Evolutionary conservation across 768 basidiomycete genomes (phyloP).

Genomic region (Hebeloma cylindrosporum): DNA sequence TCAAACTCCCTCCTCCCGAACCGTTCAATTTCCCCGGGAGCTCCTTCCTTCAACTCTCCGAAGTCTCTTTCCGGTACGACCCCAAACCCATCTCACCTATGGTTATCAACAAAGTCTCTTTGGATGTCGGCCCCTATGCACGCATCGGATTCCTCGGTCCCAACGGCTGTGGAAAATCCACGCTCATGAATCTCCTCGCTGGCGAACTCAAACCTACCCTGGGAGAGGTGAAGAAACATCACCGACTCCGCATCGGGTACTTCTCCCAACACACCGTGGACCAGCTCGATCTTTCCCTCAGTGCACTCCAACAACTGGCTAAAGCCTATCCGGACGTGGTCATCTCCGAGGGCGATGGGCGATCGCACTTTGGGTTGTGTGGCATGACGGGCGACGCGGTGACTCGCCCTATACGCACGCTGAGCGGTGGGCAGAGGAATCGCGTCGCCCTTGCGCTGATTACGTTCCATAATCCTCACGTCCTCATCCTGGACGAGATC

Average conservation of each 20-base stretch:
- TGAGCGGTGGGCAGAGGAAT: conserved; percentile 60
- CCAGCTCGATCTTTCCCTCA: conserved; percentile 36
- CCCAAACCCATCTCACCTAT: conserved; percentile 17
- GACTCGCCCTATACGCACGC: conserved; percentile 32
- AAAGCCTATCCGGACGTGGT: conserved; percentile 26
- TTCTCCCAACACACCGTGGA: conserved; percentile 67
- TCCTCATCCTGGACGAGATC: conserved; percentile 59
- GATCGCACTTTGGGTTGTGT: conserved; percentile 39
- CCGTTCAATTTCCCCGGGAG: conserved; percentile 30
- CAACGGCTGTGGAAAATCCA: conserved; percentile 61
- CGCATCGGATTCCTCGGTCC: conserved; percentile 31
- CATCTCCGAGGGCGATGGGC: conserved; percentile 31
- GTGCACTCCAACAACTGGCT: conserved; percentile 29
- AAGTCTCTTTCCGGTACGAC: conserved; percentile 32
- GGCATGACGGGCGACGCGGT: conserved; percentile 47
- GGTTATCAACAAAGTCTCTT: conserved; percentile 30
- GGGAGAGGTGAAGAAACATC: conserved; percentile 54
- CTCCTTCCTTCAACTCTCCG: conserved; percentile 33
- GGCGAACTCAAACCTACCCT: conserved; percentile 40
- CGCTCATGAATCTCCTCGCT: conserved; percentile 48
- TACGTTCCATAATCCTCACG: conserved; percentile 52
- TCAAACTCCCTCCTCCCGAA: conserved; percentile 32
- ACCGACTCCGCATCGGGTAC: conserved; percentile 54
- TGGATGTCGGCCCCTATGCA: conserved; percentile 28
- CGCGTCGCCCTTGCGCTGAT: conserved; percentile 59